A percentile compares a stretch with the other conserved stretches of the same genome.
Conservation (phyloP, 805 yeast species). For the Kodamaea jinghongensis region DNA sequence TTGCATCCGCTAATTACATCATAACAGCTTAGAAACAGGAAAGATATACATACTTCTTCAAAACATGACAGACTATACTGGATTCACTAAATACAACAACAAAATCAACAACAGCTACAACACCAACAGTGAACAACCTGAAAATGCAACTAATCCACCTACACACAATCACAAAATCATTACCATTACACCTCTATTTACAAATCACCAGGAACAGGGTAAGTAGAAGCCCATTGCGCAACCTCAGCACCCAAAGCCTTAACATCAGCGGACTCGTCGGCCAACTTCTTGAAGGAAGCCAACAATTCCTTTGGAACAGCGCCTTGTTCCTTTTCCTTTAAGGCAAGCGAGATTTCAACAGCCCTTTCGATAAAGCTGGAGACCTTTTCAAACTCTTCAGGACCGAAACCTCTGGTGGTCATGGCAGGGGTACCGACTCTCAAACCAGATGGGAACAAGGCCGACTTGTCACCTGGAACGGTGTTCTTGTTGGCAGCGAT, state of each 20-base stretch:
- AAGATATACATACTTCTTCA: too few species aligned
- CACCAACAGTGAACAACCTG: too few species aligned
- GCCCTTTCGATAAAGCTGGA: conserved; percentile 79
- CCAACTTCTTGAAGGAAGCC: conserved; percentile 68
- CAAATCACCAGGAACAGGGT: conserved; percentile 86
- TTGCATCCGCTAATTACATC: too few species aligned
- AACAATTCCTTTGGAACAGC: conserved; percentile 56
- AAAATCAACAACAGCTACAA: too few species aligned
- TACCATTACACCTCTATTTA: conserved; percentile 8
- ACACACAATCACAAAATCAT: too few species aligned
- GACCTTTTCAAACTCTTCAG: conserved; percentile 77
- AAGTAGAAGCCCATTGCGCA: conserved; percentile 65
- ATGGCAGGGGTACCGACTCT: conserved; percentile 98
- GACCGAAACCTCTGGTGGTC: conserved; percentile 95
- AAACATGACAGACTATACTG: too few species aligned
- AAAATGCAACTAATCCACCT: too few species aligned
- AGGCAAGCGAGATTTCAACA: conserved; percentile 59
- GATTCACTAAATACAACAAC: too few species aligned
- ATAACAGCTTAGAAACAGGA: too few species aligned
- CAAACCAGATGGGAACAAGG: conserved; percentile 94
- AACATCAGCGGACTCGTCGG: conserved; percentile 61
- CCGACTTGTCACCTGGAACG: conserved; percentile 96
- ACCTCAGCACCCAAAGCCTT: conserved; percentile 63
- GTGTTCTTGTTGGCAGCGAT: conserved; percentile 97
- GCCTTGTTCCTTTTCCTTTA: conserved; percentile 61